Percentiles rank a stretch among this genome's conserved stretches.
These are phyloP conservation scores for Tetragonia tetragonoides DNA, from an alignment of 148 eudicot genomes.

Conservation along the genomic window DNA sequence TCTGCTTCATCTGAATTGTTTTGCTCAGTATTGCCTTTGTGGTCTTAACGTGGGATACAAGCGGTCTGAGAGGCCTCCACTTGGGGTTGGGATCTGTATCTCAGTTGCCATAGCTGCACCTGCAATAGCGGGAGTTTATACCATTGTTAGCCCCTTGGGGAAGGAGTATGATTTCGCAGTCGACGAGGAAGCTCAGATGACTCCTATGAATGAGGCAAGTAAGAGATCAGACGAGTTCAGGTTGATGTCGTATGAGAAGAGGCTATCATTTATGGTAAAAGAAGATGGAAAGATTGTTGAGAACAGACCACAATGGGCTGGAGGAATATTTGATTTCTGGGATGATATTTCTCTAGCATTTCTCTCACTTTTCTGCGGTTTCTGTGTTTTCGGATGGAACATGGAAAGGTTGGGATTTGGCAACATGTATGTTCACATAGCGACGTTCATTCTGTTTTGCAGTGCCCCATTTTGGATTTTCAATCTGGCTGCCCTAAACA, in stretches of 20 bases:
- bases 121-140: conserved; percentile 82
- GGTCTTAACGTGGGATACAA: conserved; percentile 82
- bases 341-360: conserved; percentile 75
- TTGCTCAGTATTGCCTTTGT: conserved; percentile 83
- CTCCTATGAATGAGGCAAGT: conserved; percentile 27
- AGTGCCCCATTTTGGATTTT: conserved; percentile 90
- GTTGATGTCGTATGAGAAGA: conserved; percentile 41
- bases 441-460: conserved; percentile 85
- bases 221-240: conserved; percentile 30
- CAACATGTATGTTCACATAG: conserved; percentile 88
- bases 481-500: conserved; percentile 81
- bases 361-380: conserved; percentile 73
- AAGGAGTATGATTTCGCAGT: conserved; percentile 50
- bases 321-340: conserved; percentile 88
- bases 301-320: conserved; percentile 63
- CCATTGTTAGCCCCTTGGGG: conserved; percentile 80
- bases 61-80: conserved; percentile 67
- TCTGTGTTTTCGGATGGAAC: conserved; percentile 97
- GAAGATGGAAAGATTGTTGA: conserved; percentile 47
- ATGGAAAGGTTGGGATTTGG: conserved; percentile 97
- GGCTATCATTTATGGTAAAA: conserved; percentile 62
- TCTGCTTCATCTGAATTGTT: conserved; percentile 73
- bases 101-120: conserved; percentile 91
- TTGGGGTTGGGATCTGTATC: conserved; percentile 71
- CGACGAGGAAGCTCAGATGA: conserved; percentile 70